Evolutionary conservation across 306 rosid species (phyloP).

Genomic region (Myrica gale): DNA sequence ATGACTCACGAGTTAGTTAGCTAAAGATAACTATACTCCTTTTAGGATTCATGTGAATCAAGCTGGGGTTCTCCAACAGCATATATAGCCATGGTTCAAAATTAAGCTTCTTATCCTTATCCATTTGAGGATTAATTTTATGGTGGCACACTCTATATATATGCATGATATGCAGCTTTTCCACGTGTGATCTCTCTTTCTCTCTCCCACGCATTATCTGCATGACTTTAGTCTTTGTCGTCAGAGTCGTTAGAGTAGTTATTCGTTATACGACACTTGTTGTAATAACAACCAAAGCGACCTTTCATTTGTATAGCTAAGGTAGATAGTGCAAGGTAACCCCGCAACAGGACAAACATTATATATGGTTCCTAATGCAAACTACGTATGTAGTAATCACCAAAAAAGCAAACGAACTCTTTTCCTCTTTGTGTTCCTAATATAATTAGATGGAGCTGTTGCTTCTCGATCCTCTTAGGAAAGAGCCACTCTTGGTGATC

Average conservation of each 20-base stretch:
- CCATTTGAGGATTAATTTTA: background rate
- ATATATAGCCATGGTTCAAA: too few species aligned
- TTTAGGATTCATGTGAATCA: constrained; percentile 32
- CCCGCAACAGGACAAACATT: too few species aligned
- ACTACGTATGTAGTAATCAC: too few species aligned
- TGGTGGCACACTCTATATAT: background rate
- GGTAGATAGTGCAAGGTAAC: too few species aligned
- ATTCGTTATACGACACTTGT: background rate
- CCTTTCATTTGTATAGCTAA: too few species aligned
- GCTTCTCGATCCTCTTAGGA: background rate
- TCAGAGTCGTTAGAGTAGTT: background rate
- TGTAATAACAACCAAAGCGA: too few species aligned
- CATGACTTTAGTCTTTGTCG: background rate
- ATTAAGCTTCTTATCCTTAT: constrained; percentile 1
- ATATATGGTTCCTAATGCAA: too few species aligned
- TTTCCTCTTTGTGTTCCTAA: too few species aligned
- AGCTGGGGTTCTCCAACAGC: too few species aligned
- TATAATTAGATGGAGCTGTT: background rate
- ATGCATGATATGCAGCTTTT: background rate
- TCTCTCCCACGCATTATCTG: background rate
- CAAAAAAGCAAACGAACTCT: too few species aligned
- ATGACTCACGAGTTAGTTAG: too few species aligned
- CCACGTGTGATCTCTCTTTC: background rate
- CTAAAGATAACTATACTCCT: background rate
- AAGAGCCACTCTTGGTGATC: background rate